Evolutionary conservation across 164 flowering plant genomes (phyloP).

Genomic region (Echeveria elegans): DNA sequence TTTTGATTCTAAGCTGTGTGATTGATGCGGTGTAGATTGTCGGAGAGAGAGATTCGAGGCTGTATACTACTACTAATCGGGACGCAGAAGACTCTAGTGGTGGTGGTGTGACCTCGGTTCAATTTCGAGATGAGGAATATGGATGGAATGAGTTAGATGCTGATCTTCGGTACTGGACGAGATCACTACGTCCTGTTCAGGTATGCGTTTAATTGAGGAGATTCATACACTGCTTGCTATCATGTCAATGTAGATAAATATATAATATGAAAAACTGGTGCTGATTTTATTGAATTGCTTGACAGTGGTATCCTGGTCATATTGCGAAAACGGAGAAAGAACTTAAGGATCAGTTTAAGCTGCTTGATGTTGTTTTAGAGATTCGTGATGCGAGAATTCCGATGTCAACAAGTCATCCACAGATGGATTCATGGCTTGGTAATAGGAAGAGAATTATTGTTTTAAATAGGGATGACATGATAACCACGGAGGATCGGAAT

Average conservation of each 20-base stretch:
- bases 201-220: constrained; percentile 20
- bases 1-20: not conserved
- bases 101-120: constrained; percentile 9
- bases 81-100: not conserved
- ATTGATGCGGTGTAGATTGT: constrained; percentile 39
- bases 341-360: constrained; percentile 79
- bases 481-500: constrained; percentile 81
- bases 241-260: not conserved
- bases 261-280: not conserved
- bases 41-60: constrained; percentile 38
- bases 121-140: constrained; percentile 33
- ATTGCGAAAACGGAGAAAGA: constrained; percentile 91
- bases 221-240: too few relatives aligned
- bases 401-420: constrained; percentile 79
- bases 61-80: constrained; percentile 22
- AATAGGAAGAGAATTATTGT: constrained; percentile 76
- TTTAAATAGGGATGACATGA: constrained; percentile 96
- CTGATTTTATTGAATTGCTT: constrained; percentile 1
- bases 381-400: constrained; percentile 98
- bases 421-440: constrained; percentile 95
- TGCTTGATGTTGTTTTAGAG: constrained; percentile 97
- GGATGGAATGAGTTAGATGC: constrained; percentile 65
- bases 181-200: constrained; percentile 82
- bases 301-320: constrained; percentile 98
- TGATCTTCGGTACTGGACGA: constrained; percentile 77